Conservation (phyloP, 495 filamentous ascomycete species). For the Xylaria castorea region DNA sequence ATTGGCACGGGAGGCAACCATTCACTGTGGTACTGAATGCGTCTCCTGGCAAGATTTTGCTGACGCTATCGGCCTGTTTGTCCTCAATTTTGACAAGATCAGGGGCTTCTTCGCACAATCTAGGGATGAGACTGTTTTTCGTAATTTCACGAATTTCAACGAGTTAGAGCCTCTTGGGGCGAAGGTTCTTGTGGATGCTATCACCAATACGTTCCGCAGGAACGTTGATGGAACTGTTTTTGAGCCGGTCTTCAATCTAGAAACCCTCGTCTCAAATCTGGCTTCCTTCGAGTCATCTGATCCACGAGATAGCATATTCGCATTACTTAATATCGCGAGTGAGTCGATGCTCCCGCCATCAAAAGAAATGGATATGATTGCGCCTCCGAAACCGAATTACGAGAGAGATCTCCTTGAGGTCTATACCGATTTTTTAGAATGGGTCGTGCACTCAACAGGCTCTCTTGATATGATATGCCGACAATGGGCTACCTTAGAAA, state of each 20-base stretch:
- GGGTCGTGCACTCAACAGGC: constrained; percentile 20
- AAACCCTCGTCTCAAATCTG: constrained; percentile 32
- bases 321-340: constrained; percentile 30
- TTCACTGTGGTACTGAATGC: constrained; percentile 20
- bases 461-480: constrained; percentile 34
- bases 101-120: background rate
- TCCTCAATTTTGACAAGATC: constrained; percentile 12
- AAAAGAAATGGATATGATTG: background rate
- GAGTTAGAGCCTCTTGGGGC: constrained; percentile 38
- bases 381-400: constrained; percentile 26
- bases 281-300: constrained; percentile 32
- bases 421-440: constrained; percentile 30
- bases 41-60: constrained; percentile 33
- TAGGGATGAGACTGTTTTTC: background rate
- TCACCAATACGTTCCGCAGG: constrained; percentile 10
- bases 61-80: constrained; percentile 25
- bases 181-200: constrained; percentile 34
- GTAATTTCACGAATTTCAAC: constrained; percentile 8
- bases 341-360: constrained; percentile 20
- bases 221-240: constrained; percentile 32
- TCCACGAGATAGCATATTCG: constrained; percentile 34
- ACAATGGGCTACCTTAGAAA: constrained; percentile 29
- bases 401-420: constrained; percentile 28
- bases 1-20: background rate
- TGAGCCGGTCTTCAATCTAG: constrained; percentile 19